Conservation (phyloP, 129 eudicot species). For the Pseudognaphalium luteoalbum region DNA sequence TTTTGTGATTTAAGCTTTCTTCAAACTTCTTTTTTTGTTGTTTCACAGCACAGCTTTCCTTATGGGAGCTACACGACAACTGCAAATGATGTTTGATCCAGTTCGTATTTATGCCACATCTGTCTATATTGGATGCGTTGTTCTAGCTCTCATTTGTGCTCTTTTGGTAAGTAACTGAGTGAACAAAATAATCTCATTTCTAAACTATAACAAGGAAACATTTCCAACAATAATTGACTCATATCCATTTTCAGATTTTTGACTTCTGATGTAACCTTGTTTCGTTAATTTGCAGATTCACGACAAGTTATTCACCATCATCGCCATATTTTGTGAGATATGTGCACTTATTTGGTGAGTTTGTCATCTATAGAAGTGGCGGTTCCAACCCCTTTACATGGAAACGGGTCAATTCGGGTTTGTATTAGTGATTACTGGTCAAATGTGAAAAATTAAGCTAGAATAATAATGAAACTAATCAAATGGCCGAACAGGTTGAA, state of each 20-base stretch:
- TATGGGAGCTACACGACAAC: conserved; percentile 76
- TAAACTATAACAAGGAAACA: not conserved
- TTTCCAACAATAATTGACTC: not conserved
- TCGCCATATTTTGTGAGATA: conserved; percentile 84
- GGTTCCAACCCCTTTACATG: not conserved
- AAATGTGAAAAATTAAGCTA: not conserved
- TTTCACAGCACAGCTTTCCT: conserved; percentile 89
- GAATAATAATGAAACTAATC: too few relatives aligned
- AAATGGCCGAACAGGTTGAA: not conserved
- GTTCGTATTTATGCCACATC: conserved; percentile 66
- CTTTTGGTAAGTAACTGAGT: conserved; percentile 60
- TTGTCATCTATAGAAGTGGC: not conserved
- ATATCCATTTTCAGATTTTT: conserved; percentile 15
- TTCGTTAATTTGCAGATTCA: conserved; percentile 59
- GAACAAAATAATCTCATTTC: not conserved
- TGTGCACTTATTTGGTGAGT: conserved; percentile 87
- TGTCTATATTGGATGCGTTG: conserved; percentile 69
- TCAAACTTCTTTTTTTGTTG: not conserved
- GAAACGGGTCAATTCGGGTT: not conserved
- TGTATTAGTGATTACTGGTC: not conserved
- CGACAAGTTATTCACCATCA: conserved; percentile 73
- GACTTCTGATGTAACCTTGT: conserved; percentile 9
- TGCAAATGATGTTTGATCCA: conserved; percentile 95
- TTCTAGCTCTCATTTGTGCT: conserved; percentile 86
- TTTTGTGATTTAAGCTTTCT: not conserved